Base-by-base conservation (phyloP, 139 green algal species). In the Chlorella vulgaris region DNA sequence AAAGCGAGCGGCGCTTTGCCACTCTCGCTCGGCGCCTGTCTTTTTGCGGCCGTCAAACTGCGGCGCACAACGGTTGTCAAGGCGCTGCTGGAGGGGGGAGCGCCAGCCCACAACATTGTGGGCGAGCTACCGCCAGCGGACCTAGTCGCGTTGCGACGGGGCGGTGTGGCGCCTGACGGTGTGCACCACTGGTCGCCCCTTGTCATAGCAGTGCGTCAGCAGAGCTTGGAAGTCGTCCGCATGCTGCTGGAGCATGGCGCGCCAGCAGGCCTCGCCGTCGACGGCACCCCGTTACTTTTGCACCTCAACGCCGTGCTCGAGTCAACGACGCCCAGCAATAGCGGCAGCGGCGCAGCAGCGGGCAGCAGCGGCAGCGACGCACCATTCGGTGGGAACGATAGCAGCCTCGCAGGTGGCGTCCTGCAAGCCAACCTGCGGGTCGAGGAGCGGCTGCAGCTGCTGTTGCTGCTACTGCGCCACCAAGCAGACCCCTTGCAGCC, bases 191-290 rank as follows among this genome's bases (percentile, higher is more conserved):
- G 66, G 33, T 36, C 31, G 40, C 71, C 71, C 0, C 71, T 78
- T 7, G 24, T 3, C 50, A 67, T 68, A 1, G 73, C 73, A 8
- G 35, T 79, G 10, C 24, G 73, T 8, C 73, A 79, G 73, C 51
- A 38, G 35, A 55, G 38, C 73, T 3, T 51, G 0, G 24, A 36
- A 2, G 38, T 79, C 7, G 35, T 4, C 24, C 35, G 53, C 24
- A 50, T 79, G 73, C 73, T 79, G 73, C 73, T 79, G 24, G 13
- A 38, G 18, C 38, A 36, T 7, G 73, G 73, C 53, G 73, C 51
- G n/a, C 70, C 7, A 21, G 13, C 47, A n/a, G 70, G 29, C 21
- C 40, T 0, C 7, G 19, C 5, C 18, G 22, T 28, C 53, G 36
- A 68, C 36, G 51, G 73, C 24, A 10, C 50, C 22, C 53, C 73